Percentiles rank a stretch among this genome's conserved stretches.
phyloP scores from a whole-genome alignment of 805 yeast species.

The Ogataea parapolymorpha region DNA sequence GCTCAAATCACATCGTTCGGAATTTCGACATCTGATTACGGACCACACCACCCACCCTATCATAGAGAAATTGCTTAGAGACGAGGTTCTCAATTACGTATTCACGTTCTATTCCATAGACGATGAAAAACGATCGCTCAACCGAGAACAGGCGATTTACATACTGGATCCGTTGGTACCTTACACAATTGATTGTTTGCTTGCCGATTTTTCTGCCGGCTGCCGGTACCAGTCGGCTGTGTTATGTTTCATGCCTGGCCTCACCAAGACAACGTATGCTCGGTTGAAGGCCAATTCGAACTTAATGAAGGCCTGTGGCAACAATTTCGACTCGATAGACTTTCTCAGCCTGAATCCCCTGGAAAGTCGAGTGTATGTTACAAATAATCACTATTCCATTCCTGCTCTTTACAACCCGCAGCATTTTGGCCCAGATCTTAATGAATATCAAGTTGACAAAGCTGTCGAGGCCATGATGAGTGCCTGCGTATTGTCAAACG shows the following conservation, averaged over 20 bases:
- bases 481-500: slow-evolving; percentile 76
- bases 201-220: slow-evolving; percentile 68
- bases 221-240: slow-evolving; percentile 74
- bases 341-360: slow-evolving; percentile 55
- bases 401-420: slow-evolving; percentile 75
- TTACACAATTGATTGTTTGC: slow-evolving; percentile 70
- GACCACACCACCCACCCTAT: slow-evolving; percentile 30
- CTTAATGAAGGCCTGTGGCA: slow-evolving; percentile 23
- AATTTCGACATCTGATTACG: slow-evolving; percentile 30
- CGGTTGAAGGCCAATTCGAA: slow-evolving; percentile 15
- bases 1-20: slow-evolving; percentile 18
- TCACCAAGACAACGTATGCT: slow-evolving; percentile 22
- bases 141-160: slow-evolving; percentile 65
- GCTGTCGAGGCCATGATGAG: slow-evolving; percentile 67
- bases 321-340: slow-evolving; percentile 31
- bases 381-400: slow-evolving; percentile 57
- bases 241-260: slow-evolving; percentile 67
- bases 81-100: slow-evolving; percentile 29
- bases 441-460: slow-evolving; percentile 51
- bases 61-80: slow-evolving; percentile 24
- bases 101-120: slow-evolving; percentile 31
- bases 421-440: slow-evolving; percentile 56
- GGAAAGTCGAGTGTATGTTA: slow-evolving; percentile 69
- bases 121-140: slow-evolving; percentile 27
- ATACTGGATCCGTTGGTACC: slow-evolving; percentile 60